Conservation (phyloP, 148 eudicot genomes). For the Drosera capensis region DNA sequence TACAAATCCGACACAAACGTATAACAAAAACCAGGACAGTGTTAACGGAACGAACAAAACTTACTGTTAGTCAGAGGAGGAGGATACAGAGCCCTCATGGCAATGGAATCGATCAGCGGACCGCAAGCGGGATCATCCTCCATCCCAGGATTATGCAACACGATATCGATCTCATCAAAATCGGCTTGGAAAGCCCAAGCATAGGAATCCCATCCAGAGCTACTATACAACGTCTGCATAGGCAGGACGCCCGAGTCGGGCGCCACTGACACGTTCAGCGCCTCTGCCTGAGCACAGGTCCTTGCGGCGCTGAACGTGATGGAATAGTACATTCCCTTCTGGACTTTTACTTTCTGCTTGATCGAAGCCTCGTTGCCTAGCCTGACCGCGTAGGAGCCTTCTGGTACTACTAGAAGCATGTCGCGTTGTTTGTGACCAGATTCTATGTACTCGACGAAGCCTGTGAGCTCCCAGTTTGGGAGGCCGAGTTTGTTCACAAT, state of each 20-base stretch:
- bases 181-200: conserved; percentile 68
- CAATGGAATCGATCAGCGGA: conserved; percentile 62
- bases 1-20: too few relatives aligned
- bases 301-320: conserved; percentile 79
- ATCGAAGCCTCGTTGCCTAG: conserved; percentile 89
- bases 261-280: conserved; percentile 58
- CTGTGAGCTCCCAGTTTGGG: conserved; percentile 54
- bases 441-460: conserved; percentile 83
- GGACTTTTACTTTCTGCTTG: conserved; percentile 43
- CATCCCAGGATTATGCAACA: conserved; percentile 74
- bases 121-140: conserved; percentile 94
- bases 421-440: conserved; percentile 93
- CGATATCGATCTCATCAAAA: conserved; percentile 26
- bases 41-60: too few relatives aligned
- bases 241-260: conserved; percentile 66
- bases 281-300: conserved; percentile 85
- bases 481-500: conserved; percentile 32
- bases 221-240: conserved; percentile 78
- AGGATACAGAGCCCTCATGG: conserved; percentile 56
- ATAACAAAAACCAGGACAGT: too few relatives aligned
- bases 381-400: conserved; percentile 68
- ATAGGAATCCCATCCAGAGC: conserved; percentile 88
- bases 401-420: conserved; percentile 81
- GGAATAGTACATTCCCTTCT: conserved; percentile 65
- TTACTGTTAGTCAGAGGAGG: conserved; percentile 44